These are phyloP conservation scores for Venturia effusa DNA, from an alignment of 2,329 filamentous ascomycete genomes.

Conservation along the genomic window DNA sequence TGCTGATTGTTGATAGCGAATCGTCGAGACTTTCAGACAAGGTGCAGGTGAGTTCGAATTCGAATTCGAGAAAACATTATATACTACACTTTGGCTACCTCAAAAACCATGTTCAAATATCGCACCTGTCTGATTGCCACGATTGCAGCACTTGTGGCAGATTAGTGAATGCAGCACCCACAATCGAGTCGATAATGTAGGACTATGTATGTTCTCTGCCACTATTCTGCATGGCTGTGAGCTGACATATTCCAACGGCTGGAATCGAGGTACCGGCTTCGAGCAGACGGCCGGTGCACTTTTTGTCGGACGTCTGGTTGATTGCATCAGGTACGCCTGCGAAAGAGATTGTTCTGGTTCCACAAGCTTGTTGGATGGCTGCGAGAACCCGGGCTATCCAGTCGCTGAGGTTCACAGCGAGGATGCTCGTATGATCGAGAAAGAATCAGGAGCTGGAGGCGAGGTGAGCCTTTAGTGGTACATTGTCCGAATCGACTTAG, in stretches of 20 bases:
- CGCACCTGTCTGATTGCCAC: not conserved
- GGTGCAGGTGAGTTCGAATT: constrained; percentile 35
- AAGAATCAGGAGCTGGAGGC: constrained; percentile 22
- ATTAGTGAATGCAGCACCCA: constrained; percentile 31
- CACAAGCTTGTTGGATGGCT: constrained; percentile 20
- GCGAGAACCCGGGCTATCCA: constrained; percentile 32
- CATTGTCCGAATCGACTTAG: constrained; percentile 24
- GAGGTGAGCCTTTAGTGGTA: constrained; percentile 19
- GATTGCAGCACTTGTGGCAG: constrained; percentile 27
- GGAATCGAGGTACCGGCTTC: constrained; percentile 27
- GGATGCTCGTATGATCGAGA: not conserved
- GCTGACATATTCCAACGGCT: constrained; percentile 21
- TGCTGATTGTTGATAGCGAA: constrained; percentile 16
- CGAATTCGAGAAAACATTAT: constrained; percentile 15
- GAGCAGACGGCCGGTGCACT: constrained; percentile 30
- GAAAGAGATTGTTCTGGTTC: constrained; percentile 36
- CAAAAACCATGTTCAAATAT: constrained; percentile 8
- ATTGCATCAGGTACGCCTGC: constrained; percentile 30
- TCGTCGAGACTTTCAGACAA: constrained; percentile 27
- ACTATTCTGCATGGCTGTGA: constrained; percentile 19
- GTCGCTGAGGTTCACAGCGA: constrained; percentile 31
- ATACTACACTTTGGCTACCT: not conserved
- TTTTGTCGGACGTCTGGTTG: constrained; percentile 22
- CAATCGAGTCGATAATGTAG: constrained; percentile 25
- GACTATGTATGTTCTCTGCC: constrained; percentile 22